Base-by-base conservation (phyloP, 2,329 filamentous ascomycete genomes). In the Arachnomyces sp. region DNA sequence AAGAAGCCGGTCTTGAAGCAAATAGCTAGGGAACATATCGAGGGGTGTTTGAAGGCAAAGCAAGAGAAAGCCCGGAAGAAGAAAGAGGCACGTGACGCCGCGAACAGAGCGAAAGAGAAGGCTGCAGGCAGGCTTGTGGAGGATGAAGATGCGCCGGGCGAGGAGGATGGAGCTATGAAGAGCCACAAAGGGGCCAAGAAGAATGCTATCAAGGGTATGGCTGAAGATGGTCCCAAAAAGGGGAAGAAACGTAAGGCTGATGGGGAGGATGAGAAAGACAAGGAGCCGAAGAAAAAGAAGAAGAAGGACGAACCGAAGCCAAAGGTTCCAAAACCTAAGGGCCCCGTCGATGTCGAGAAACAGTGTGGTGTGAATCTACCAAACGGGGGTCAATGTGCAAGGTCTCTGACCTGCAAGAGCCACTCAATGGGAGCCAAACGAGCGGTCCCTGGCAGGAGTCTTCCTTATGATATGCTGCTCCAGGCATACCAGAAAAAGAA, bases 401-500 rank as follows among this genome's bases (percentile, higher is more conserved):
- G 89, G 41, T 93, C 86, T 3, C 66, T 95, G 43, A 95, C 89
- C 0, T 95, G 89, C 71, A 95, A 95, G 65, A 90, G 83, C 44
- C 89, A 95, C 50, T 82, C 76, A n/a, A 94, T 95, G 89, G 88
- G 89, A 8, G 83, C 89, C 4, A 95, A 95, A 64, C 76, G 89
- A 51, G 83, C 84, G 1, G 89, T 95, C 2, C 83, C 86, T 4
- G 89, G 89, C 1, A 75, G 89, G 45, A 92, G 84, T 33, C 66
- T 94, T 44, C 89, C 89, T 1, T 95, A 95, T 57, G 88, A 94
- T 61, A 92, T 94, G 82, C 70, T 95, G 30, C 73, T 95, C 29
- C 81, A 84, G 11, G 82, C 83, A 6, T 92, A 92, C 56, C 85
- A 92, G 62, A 95, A 96, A 74, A 96, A 95, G 72, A 98, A 98